Percentiles rank a stretch among this genome's conserved stretches.
Conservation (phyloP, 192 early-diverging fungal species). For the Lunasporangiospora selenospora region DNA sequence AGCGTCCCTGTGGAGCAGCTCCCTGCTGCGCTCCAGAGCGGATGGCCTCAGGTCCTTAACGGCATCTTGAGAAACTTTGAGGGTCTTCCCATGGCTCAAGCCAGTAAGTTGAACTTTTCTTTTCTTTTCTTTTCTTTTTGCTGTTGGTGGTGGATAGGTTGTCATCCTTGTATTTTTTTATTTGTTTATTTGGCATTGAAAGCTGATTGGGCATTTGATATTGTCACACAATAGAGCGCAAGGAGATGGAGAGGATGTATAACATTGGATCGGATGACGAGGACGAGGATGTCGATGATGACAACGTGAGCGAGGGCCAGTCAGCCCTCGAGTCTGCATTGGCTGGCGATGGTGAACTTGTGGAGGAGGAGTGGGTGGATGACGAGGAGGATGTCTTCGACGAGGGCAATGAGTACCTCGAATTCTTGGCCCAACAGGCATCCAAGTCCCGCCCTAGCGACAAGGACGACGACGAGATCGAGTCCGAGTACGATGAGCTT, state of each 20-base stretch:
- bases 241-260: constrained; percentile 63
- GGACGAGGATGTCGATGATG: constrained; percentile 62
- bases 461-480: constrained; percentile 63
- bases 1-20: constrained; percentile 74
- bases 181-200: background rate
- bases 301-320: constrained; percentile 54
- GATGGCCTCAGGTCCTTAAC: constrained; percentile 78
- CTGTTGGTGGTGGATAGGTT: constrained; percentile 9
- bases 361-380: constrained; percentile 56
- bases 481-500: constrained; percentile 71
- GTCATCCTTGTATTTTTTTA: background rate
- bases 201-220: background rate
- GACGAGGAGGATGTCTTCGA: constrained; percentile 54
- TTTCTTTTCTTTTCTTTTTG: constrained; percentile 2
- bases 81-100: constrained; percentile 70
- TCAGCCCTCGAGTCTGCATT: constrained; percentile 61
- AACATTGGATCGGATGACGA: constrained; percentile 65
- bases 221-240: constrained; percentile 47
- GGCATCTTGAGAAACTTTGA: constrained; percentile 77
- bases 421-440: constrained; percentile 51
- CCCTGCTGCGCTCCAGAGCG: constrained; percentile 72
- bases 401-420: constrained; percentile 51
- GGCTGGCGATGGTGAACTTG: constrained; percentile 57
- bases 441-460: constrained; percentile 38
- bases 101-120: constrained; percentile 52